Conservation (phyloP, 2,329 filamentous ascomycete genomes). For the Trichophyton schoenleinii region DNA sequence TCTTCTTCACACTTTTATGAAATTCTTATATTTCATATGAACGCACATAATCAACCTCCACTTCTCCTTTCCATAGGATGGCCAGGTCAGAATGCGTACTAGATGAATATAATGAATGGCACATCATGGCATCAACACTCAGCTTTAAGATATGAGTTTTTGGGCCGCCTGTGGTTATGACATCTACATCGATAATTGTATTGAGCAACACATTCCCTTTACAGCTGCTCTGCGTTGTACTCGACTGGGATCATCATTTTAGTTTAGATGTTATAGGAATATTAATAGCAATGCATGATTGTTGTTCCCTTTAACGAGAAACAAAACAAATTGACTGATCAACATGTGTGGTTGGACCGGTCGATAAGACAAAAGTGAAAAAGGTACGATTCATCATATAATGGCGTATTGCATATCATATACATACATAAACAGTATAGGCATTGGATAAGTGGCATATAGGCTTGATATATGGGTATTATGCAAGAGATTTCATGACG, state of each 20-base stretch:
- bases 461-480: not conserved
- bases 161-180: conserved; percentile 29
- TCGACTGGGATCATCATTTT: not conserved
- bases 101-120: conserved; percentile 22
- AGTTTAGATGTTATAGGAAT: not conserved
- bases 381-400: not conserved
- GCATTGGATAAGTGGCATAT: not conserved
- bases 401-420: not conserved
- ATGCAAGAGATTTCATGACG: not conserved
- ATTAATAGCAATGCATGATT: not conserved
- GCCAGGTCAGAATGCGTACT: conserved; percentile 39
- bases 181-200: conserved; percentile 13
- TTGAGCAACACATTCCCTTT: not conserved
- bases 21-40: conserved; percentile 23
- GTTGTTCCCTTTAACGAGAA: not conserved
- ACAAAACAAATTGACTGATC: not conserved
- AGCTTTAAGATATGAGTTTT: conserved; percentile 19
- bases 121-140: conserved; percentile 6
- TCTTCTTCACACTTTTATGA: conserved; percentile 28
- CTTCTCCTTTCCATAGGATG: conserved; percentile 31
- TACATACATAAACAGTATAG: not conserved
- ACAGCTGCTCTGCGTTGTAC: not conserved
- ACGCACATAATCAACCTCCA: conserved; percentile 40
- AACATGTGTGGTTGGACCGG: not conserved
- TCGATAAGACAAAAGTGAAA: not conserved